Evolutionary conservation across 768 basidiomycete species (phyloP), one percentile per base, ranked within the genome.

Genomic region (Boletus eberwhitei): DNA sequence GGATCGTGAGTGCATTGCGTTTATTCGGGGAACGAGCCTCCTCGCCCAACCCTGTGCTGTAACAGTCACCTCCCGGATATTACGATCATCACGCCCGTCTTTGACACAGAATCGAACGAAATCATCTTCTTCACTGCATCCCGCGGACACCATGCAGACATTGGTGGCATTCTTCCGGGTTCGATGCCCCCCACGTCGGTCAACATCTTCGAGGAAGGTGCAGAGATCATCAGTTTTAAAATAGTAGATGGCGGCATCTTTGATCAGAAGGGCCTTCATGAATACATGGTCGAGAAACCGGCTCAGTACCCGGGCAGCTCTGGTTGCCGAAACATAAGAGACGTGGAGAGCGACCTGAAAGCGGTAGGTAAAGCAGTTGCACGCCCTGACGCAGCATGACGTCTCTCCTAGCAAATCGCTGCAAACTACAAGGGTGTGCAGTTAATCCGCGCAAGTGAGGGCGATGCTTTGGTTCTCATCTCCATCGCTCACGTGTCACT

Each of bases 151-250:
- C 94, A 97, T 71, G 92, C 93, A 5, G 93, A 96, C 73, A 90
- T 94, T 57, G 93, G 93, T 2, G 93, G 93, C 0, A 94, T 96
- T 58, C 77, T 93, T 3, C 92, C 94, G 7, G 93, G 91, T 1
- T 93, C 90, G 36, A 98, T 98, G 95, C 95, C 95, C 0, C 94
- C 96, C 0, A 93, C 91, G 2, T 89, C 88, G 12, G 87, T 88
- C 59, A 93, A 83, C 57, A 87, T 97, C 41, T 95, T 90, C 63
- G 90, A 98, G 69, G 95, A 98, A 69, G 95, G 95, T 19, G 96
- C 95, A 0, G 83, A 93, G 63, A 87, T 98, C 48, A 81, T 86
- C 61, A 88, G 87, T 67, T 91, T 97, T 79, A 97, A 95, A 72
- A 85, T 98, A 55, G 95, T 98, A 8, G 77, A 83, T 41, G 81